Percentiles rank a stretch among this genome's conserved stretches.
These are phyloP conservation scores for Smittium culicis DNA, from an alignment of 371 early-diverging fungal genomes.

Conservation along the genomic window DNA sequence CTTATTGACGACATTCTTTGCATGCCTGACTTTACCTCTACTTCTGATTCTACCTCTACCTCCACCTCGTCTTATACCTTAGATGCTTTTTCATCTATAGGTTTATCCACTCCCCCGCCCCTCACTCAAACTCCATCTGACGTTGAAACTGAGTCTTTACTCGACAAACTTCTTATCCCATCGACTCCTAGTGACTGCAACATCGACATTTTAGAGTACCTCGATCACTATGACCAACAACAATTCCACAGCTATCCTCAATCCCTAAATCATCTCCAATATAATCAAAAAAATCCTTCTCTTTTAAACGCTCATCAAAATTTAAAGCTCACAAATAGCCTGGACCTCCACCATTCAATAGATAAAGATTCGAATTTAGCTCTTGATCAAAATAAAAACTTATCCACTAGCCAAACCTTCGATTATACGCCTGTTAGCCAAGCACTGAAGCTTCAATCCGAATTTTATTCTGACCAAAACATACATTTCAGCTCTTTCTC, in stretches of 20 bases:
- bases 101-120: neutral
- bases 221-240: neutral
- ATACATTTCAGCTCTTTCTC: neutral
- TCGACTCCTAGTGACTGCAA: neutral
- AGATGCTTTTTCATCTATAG: neutral
- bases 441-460: neutral
- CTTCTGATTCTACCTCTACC: neutral
- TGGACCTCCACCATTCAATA: too few species aligned
- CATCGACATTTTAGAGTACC: neutral
- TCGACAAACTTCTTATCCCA: neutral
- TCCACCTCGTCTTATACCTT: neutral
- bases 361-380: too few species aligned
- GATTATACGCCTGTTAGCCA: too few species aligned
- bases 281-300: too few species aligned
- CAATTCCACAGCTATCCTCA: too few species aligned
- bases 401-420: neutral
- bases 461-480: too few species aligned
- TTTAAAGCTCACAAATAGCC: too few species aligned
- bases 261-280: too few species aligned
- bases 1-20: neutral
- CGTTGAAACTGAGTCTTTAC: neutral
- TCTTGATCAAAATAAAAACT: too few species aligned
- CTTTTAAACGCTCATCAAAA: too few species aligned
- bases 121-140: neutral
- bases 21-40: neutral